Evolutionary conservation across 108 stramenopile species (phyloP), one percentile per base, ranked within the genome.

Genomic region (Craspedostauros australis): DNA sequence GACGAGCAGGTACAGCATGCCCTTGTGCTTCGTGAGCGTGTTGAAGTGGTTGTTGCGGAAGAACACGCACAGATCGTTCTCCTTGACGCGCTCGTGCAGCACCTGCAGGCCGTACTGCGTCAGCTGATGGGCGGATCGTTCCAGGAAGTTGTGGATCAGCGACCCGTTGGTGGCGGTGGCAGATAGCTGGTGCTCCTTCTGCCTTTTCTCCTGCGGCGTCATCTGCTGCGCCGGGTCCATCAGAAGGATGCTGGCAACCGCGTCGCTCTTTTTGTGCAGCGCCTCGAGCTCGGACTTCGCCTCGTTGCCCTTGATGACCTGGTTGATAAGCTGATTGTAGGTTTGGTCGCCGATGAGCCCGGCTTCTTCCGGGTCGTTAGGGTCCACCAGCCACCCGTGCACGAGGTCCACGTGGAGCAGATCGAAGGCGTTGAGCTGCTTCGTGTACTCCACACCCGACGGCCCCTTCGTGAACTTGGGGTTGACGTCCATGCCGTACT

Each of bases 21-120:
- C 82, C 21, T 91, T 53, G 37, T 84, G 72, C 74, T 92, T 93
- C 51, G 95, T 94, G 33, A 96, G 23, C 0, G 95, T 94, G 22
- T 72, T 81, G 60, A 96, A 98, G 40, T 98, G 98, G 51, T 97
- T 96, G 76, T 98, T 97, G 7, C 96, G 93, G 57, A 97, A 98
- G 60, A 98, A 95, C 5, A 93, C 91, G 24, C 62, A 79, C 33
- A 96, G 59, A 24, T 81, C 44, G 24, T 86, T 75, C 31, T 91
- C 79, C 6, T 64, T 49, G 9, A 98, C 42, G 46, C 82, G 59
- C 25, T 73, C 65, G 64, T 95, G 88, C 28, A 95, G 54, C 33
- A 73, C 64, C 5, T 54, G 39, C 20, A 97, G 64, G n/a, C 92
- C 96, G 46, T 80, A 66, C 39, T 88, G 80, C 19, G 96, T 96